phyloP scores from a whole-genome alignment of 2,329 filamentous ascomycete genomes.

The Ophiostoma ips region DNA sequence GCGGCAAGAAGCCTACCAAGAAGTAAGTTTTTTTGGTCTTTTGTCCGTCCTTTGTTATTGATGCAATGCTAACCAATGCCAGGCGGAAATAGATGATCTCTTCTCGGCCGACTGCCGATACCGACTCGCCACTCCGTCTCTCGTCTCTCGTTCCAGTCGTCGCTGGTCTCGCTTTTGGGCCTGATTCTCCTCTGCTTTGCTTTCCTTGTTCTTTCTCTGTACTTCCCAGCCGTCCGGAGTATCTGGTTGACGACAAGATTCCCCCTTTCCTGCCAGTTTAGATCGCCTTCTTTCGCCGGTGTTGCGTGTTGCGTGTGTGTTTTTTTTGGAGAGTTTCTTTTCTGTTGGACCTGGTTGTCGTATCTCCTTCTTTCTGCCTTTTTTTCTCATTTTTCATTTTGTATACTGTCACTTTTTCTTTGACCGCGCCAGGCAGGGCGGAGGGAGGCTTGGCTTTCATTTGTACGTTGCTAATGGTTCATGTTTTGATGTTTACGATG shows the following conservation, averaged over 20 bases:
- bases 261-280: conserved; percentile 7
- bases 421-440: too few species aligned
- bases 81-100: not conserved
- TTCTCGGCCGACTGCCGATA: too few species aligned
- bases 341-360: not conserved
- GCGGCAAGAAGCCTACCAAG: conserved; percentile 13
- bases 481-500: not conserved
- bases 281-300: not conserved
- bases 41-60: not conserved
- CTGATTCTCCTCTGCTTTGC: not conserved
- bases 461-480: too few species aligned
- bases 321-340: not conserved
- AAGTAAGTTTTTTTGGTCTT: conserved; percentile 11
- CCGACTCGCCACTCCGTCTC: too few species aligned
- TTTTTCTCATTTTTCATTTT: not conserved
- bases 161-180: too few species aligned
- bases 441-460: too few species aligned
- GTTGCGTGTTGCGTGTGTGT: not conserved
- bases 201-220: not conserved
- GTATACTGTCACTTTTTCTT: too few species aligned
- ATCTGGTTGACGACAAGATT: conserved; percentile 2
- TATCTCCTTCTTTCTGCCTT: too few species aligned
- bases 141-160: too few species aligned
- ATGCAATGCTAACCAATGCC: not conserved
- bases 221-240: not conserved